phyloP scores from a whole-genome alignment of 768 basidiomycete genomes.

The Lentinula guzmanii region DNA sequence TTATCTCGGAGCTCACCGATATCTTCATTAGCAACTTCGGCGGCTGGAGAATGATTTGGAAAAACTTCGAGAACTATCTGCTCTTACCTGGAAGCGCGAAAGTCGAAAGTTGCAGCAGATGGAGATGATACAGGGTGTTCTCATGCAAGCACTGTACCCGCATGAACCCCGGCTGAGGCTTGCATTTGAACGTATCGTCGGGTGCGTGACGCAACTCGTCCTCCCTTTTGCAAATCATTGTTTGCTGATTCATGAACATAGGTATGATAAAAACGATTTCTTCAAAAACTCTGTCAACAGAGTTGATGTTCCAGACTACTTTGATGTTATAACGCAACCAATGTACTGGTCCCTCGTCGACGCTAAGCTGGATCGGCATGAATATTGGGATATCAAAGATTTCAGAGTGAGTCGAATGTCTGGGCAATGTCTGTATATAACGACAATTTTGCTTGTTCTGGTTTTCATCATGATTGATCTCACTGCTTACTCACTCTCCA shows the following conservation, averaged over 20 bases:
- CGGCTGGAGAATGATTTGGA: conserved; percentile 74
- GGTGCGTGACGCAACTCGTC: conserved; percentile 37
- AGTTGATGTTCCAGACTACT: conserved; percentile 84
- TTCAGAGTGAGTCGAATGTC: conserved; percentile 52
- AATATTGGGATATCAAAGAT: conserved; percentile 70
- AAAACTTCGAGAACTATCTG: conserved; percentile 57
- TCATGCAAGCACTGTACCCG: conserved; percentile 61
- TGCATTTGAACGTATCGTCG: conserved; percentile 65
- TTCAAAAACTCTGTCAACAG: conserved; percentile 83
- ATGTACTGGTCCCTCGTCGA: conserved; percentile 89
- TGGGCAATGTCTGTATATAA: neutral
- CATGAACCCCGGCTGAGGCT: conserved; percentile 54
- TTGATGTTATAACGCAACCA: conserved; percentile 75
- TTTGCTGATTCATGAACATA: neutral
- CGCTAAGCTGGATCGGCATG: conserved; percentile 70
- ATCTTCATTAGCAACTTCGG: conserved; percentile 39
- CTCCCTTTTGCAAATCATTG: neutral
- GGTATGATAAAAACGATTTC: conserved; percentile 55
- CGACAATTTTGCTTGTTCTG: neutral
- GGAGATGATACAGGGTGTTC: conserved; percentile 58
- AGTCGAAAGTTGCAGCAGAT: conserved; percentile 68
- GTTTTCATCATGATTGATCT: neutral
- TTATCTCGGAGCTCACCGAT: neutral
- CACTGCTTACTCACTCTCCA: conserved; percentile 19
- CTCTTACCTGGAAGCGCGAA: conserved; percentile 73